These are phyloP conservation scores for Homolaphlyctis polyrhiza DNA, from an alignment of 371 early-diverging fungal species.

Conservation along the genomic window DNA sequence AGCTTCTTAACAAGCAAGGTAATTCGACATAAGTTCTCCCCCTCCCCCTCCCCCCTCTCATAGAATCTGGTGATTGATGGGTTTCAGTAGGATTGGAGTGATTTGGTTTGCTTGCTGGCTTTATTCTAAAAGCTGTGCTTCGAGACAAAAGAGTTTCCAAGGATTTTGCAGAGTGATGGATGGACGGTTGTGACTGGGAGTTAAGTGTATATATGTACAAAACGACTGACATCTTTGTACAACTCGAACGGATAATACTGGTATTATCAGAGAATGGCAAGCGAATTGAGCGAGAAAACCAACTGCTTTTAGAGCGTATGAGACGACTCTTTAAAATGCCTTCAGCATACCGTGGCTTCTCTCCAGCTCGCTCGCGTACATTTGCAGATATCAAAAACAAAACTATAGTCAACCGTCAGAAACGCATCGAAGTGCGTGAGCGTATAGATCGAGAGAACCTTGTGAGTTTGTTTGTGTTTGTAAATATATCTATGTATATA, in stretches of 20 bases:
- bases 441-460: background rate
- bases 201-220: no score
- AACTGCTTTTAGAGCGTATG: conserved; percentile 38
- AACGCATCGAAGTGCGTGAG: background rate
- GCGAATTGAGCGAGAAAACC: conserved; percentile 31
- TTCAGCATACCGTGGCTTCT: background rate
- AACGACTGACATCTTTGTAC: no score
- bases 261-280: conserved; percentile 29
- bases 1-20: conserved; percentile 33
- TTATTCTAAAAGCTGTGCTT: no score
- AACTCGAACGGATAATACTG: no score
- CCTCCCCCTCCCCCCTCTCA: no score
- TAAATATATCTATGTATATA: no score
- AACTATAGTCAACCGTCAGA: background rate
- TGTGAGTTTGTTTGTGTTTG: background rate
- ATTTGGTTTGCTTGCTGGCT: background rate
- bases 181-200: no score
- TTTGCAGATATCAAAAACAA: background rate
- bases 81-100: background rate
- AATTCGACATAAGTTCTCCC: no score
- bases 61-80: background rate
- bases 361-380: background rate
- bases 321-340: conserved; percentile 23
- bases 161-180: no score
- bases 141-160: no score